These are phyloP conservation scores for Mycena capillaripes DNA, from an alignment of 768 basidiomycete species.

Conservation along the genomic window DNA sequence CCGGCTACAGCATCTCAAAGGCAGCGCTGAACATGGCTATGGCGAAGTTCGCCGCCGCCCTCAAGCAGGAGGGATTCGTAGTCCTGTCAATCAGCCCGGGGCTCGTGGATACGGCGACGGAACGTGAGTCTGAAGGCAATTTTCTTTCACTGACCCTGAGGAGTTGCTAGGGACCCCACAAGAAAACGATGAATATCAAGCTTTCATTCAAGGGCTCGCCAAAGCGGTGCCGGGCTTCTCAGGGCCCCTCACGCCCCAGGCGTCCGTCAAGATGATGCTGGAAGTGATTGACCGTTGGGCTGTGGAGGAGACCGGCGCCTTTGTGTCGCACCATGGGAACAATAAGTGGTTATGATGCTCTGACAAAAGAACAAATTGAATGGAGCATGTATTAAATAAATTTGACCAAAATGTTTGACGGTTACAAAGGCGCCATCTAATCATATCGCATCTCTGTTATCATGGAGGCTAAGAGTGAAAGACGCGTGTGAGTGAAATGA, in stretches of 20 bases:
- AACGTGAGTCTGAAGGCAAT: background rate
- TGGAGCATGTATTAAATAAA: no score
- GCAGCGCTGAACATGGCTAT: slow-evolving; percentile 53
- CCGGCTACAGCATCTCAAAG: slow-evolving; percentile 53
- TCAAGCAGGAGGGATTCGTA: slow-evolving; percentile 49
- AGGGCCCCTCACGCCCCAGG: slow-evolving; percentile 13
- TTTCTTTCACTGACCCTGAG: no score
- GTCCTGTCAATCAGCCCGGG: slow-evolving; percentile 57
- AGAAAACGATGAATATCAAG: background rate
- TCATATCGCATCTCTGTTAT: no score
- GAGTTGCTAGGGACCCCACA: background rate
- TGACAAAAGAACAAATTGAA: background rate
- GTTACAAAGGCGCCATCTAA: no score
- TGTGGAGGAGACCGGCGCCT: slow-evolving; percentile 27
- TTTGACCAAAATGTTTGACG: no score
- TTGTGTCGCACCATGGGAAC: slow-evolving; percentile 32
- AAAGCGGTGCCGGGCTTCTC: slow-evolving; percentile 11
- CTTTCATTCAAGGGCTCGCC: background rate
- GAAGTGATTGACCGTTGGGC: slow-evolving; percentile 18
- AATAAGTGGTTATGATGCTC: slow-evolving; percentile 18
- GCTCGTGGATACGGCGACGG: slow-evolving; percentile 47
- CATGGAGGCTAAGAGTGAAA: no score
- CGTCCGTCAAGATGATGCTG: slow-evolving; percentile 19
- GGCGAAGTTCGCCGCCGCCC: slow-evolving; percentile 50
- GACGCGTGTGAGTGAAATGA: no score